Percentiles rank a stretch among this genome's conserved stretches.
Conservation (phyloP, 768 basidiomycete genomes). For the Trametes sanguinea region DNA sequence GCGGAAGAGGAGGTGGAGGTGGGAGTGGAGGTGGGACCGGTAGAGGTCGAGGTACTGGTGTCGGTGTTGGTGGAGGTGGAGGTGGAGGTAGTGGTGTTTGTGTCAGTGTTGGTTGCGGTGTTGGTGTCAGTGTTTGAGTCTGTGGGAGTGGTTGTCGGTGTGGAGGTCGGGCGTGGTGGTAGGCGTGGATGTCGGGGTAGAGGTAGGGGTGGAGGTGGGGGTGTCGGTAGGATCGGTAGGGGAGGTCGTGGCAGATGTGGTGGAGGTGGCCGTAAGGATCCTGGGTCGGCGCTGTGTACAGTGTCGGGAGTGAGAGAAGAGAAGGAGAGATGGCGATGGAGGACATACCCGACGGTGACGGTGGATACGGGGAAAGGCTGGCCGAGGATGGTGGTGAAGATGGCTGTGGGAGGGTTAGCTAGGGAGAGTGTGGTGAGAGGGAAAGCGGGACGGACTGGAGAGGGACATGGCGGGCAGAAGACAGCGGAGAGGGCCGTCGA, state of each 20-base stretch:
- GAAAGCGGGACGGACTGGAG: not conserved
- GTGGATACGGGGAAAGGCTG: not conserved
- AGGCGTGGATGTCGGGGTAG: not conserved
- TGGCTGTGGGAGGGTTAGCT: not conserved
- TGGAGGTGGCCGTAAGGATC: no score
- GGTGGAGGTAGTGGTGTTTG: not conserved
- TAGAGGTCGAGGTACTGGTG: not conserved
- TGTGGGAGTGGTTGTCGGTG: not conserved
- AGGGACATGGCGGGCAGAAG: slow-evolving; percentile 3
- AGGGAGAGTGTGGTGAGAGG: not conserved
- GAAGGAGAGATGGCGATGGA: not conserved
- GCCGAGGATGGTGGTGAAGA: not conserved
- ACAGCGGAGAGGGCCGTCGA: not conserved
- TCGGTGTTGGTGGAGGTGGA: not conserved
- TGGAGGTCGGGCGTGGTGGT: not conserved
- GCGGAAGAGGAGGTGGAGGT: not conserved
- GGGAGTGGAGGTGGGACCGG: not conserved
- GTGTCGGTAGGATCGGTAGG: not conserved
- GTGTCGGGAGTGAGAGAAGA: no score
- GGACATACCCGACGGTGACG: slow-evolving; percentile 1
- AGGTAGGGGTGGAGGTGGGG: slow-evolving; percentile 8
- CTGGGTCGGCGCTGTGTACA: no score
- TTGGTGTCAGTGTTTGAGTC: not conserved
- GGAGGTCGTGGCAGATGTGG: slow-evolving; percentile 2
- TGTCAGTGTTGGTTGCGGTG: slow-evolving; percentile 9